These are phyloP conservation scores for Ustilago bromivora DNA, from an alignment of 1,284 basidiomycete genomes.

Conservation along the genomic window DNA sequence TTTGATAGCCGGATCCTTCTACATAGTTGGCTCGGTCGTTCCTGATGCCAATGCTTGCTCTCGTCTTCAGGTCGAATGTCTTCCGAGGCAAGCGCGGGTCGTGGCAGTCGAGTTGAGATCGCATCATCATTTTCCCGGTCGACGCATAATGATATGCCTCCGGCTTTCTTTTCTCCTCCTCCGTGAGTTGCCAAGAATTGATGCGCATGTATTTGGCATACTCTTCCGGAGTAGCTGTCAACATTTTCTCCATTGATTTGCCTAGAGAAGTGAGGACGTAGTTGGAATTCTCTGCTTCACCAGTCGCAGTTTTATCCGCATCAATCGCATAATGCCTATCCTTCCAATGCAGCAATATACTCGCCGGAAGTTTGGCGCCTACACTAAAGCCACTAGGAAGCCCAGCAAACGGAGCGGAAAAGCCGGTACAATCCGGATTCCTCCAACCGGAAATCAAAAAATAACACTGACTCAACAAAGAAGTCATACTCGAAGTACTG, in stretches of 20 bases:
- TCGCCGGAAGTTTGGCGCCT: constrained; percentile 83
- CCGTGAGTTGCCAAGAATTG: constrained; percentile 63
- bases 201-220: constrained; percentile 77
- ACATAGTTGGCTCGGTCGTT: constrained; percentile 87
- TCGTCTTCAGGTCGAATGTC: constrained; percentile 96
- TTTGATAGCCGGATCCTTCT: constrained; percentile 69
- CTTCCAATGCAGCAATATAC: constrained; percentile 76
- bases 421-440: constrained; percentile 63
- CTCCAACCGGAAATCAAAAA: constrained; percentile 73
- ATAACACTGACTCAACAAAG: constrained; percentile 87
- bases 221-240: constrained; percentile 78
- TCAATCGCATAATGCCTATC: constrained; percentile 80
- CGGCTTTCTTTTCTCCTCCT: constrained; percentile 70
- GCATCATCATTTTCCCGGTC: constrained; percentile 85
- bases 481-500: constrained; percentile 90
- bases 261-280: constrained; percentile 74
- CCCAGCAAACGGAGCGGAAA: constrained; percentile 73
- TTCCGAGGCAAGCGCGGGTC: constrained; percentile 85
- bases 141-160: constrained; percentile 71
- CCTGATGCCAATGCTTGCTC: constrained; percentile 86
- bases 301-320: constrained; percentile 73
- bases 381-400: constrained; percentile 80
- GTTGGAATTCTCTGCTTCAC: constrained; percentile 63
- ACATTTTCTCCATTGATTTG: constrained; percentile 86
- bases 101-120: constrained; percentile 91